Conservation (phyloP, 768 basidiomycete species). For the Cystofilobasidium bisporidii region DNA sequence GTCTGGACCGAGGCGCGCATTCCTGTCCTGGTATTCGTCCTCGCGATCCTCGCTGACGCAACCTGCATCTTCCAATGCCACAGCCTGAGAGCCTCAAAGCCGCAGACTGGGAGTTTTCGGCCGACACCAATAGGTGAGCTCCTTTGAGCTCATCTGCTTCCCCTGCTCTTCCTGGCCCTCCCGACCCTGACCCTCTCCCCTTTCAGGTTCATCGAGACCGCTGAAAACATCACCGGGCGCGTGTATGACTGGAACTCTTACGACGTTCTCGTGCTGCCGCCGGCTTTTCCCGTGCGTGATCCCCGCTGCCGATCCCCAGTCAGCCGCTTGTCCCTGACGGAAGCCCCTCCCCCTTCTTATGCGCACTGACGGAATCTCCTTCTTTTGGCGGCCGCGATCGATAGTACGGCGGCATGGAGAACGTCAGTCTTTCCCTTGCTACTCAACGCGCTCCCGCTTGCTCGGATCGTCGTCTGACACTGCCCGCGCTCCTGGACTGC, state of each 20-base stretch:
- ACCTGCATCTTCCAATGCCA: neutral
- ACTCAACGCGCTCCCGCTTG: neutral
- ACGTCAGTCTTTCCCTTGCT: constrained; percentile 15
- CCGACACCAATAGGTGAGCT: constrained; percentile 74
- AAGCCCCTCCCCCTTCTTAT: too few species aligned
- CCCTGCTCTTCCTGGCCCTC: too few species aligned
- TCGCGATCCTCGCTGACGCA: neutral
- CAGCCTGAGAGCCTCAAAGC: constrained; percentile 62
- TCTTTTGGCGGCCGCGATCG: too few species aligned
- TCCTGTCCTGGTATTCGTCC: too few species aligned
- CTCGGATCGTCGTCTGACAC: too few species aligned
- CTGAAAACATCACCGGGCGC: constrained; percentile 58
- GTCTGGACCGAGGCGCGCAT: constrained; percentile 67
- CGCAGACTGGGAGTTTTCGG: constrained; percentile 76
- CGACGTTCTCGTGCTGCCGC: constrained; percentile 77
- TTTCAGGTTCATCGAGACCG: constrained; percentile 60
- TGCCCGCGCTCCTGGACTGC: neutral
- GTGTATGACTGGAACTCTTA: constrained; percentile 78
- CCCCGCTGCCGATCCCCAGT: too few species aligned
- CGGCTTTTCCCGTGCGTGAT: constrained; percentile 77
- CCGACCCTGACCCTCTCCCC: neutral
- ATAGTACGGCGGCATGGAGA: constrained; percentile 31
- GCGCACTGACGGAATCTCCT: constrained; percentile 39
- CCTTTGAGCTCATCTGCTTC: too few species aligned
- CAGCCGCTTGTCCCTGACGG: too few species aligned